Percentiles rank a stretch among this genome's conserved stretches.
Evolutionary conservation across 2,329 filamentous ascomycete species (phyloP).

Genomic region (Fonsecaea pedrosoi): DNA sequence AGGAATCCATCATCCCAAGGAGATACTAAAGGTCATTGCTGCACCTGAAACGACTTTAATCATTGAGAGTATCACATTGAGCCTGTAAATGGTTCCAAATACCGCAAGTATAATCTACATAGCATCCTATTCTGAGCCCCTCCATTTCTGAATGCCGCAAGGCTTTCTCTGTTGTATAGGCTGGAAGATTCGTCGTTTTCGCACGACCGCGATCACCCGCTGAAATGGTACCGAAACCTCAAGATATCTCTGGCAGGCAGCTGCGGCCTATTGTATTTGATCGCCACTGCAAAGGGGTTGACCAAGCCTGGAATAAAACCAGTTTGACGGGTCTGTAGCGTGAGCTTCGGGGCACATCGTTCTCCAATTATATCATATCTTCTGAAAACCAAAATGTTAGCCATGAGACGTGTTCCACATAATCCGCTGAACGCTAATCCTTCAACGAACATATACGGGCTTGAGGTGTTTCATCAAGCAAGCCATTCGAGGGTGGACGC

Average conservation of each 20-base stretch:
- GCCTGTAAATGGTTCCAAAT: background rate
- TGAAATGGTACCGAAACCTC: background rate
- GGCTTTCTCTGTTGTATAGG: background rate
- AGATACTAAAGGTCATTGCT: background rate
- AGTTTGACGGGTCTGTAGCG: background rate
- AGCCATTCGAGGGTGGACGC: background rate
- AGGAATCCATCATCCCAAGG: background rate
- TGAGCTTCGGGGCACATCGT: background rate
- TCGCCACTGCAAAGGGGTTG: background rate
- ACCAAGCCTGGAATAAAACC: background rate
- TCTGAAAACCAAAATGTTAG: background rate
- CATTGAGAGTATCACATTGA: background rate
- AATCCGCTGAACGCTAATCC: background rate
- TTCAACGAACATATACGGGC: background rate
- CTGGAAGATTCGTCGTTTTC: background rate
- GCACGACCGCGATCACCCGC: background rate
- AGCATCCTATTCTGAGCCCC: background rate
- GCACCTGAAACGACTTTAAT: background rate
- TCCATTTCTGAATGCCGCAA: background rate
- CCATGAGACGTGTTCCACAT: background rate
- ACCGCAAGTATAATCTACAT: background rate
- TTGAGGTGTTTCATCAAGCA: background rate
- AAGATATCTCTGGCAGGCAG: background rate
- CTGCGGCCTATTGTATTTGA: background rate
- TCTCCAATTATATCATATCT: background rate